Base-by-base conservation (phyloP, 1,284 basidiomycete genomes). In the Ganoderma meredithae region DNA sequence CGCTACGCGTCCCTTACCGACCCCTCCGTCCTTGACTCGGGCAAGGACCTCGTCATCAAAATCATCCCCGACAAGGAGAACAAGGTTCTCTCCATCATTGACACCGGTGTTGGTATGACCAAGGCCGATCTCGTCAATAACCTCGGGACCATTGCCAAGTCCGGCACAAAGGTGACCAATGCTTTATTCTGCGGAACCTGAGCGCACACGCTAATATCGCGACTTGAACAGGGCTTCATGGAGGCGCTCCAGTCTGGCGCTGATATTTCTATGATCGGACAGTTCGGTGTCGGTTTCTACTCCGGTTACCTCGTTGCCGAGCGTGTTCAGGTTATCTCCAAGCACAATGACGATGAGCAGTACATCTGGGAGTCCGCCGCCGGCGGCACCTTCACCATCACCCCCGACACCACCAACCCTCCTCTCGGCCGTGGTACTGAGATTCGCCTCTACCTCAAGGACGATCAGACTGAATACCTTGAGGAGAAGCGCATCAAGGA, bases 291-390 rank as follows among this genome's bases (percentile, higher is more conserved):
- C 83, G 96, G 97, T 87, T 99, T 99, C 93, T 99, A 99, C 91
- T 99, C 97, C 63, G 95, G 96, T 31, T 99, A 99, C 90, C 95
- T 99, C 77, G 97, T 99, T 74, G 97, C 98, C 77, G 97, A 99
- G 84, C 93, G 93, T 75, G 98, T 99, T 12, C 96, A 98, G 85
- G 94, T 99, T 80, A 94, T 98, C 85, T 97, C 97, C 77, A 99
- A 99, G 87, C 95, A 99, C 91, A 99, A 99, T 81, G 98, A 99
- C 79, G 97, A 99, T 82, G 98, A 99, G 85, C 97, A 99, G 85
- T 99, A 99, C 88, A 97, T 99, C 83, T 99, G 98, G 98, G 97
- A 99, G 89, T 99, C 97, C 25, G 94, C 98, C 72, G 97, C 98
- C 59, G 98, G 97, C 80, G 98, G 98, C 71, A 99, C 98, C 66